Conservation (phyloP, 352 stramenopile species). For the Globisporangium paroecandrum region DNA sequence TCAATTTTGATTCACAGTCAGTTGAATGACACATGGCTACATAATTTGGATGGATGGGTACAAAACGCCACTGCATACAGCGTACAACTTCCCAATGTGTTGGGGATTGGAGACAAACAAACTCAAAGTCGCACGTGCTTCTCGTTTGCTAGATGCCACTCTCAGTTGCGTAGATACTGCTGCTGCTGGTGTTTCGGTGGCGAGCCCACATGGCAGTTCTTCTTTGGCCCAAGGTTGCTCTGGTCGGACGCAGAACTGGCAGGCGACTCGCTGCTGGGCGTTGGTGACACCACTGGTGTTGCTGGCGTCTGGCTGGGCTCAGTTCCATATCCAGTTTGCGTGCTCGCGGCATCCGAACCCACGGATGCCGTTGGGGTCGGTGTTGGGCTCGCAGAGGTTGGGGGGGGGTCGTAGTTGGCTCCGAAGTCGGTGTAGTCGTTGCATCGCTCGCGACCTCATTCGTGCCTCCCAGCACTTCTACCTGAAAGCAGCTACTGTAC, state of each 20-base stretch:
- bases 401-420: background rate
- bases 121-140: background rate
- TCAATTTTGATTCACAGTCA: background rate
- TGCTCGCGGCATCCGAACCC: background rate
- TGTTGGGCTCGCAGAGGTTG: background rate
- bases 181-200: background rate
- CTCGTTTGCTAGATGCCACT: too few relatives aligned
- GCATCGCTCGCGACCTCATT: background rate
- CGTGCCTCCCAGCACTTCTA: constrained; percentile 32
- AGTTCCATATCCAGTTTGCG: background rate
- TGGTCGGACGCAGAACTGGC: background rate
- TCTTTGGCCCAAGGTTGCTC: background rate
- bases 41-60: background rate
- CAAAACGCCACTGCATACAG: background rate
- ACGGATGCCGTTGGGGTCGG: background rate
- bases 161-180: background rate
- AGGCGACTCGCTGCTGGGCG: background rate
- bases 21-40: background rate
- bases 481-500: constrained; percentile 65
- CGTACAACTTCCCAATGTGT: background rate
- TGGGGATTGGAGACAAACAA: background rate
- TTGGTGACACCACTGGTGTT: background rate
- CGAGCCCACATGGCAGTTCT: background rate
- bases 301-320: background rate
- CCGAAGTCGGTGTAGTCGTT: background rate